Conservation (phyloP, 176 grass and related monocot species). For the Cenchrus fungigraminus region DNA sequence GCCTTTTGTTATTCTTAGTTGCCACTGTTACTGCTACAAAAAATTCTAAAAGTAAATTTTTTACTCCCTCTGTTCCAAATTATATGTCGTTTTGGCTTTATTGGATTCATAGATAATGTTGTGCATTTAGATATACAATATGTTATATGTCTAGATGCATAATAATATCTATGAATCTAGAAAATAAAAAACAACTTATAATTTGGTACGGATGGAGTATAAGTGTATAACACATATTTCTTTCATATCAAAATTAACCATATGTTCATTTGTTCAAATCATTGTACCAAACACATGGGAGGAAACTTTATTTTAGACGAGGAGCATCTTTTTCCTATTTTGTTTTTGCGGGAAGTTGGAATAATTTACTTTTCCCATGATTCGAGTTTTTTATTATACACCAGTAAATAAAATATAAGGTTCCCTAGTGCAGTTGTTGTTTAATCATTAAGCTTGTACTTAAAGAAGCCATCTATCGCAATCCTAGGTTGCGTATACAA, state of each 20-base stretch:
- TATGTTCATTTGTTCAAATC: not conserved
- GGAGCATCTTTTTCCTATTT: not conserved
- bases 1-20: not conserved
- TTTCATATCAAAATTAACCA: not conserved
- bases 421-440: not conserved
- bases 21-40: not conserved
- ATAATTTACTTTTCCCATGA: not conserved
- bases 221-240: too few relatives aligned
- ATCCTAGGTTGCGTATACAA: constrained; percentile 1
- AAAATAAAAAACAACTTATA: too few relatives aligned
- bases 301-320: not conserved
- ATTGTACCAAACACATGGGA: not conserved
- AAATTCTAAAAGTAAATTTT: not conserved
- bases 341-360: not conserved
- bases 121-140: too few relatives aligned
- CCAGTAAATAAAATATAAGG: not conserved
- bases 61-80: not conserved
- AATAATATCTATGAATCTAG: too few relatives aligned
- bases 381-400: not conserved
- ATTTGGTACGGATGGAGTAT: too few relatives aligned
- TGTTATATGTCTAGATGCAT: too few relatives aligned
- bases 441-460: not conserved
- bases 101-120: too few relatives aligned
- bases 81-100: too few relatives aligned
- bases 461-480: not conserved